A percentile compares a stretch with the other conserved stretches of the same genome.
phyloP scores from a whole-genome alignment of 192 early-diverging fungal genomes.

The Entomortierella lignicola region DNA sequence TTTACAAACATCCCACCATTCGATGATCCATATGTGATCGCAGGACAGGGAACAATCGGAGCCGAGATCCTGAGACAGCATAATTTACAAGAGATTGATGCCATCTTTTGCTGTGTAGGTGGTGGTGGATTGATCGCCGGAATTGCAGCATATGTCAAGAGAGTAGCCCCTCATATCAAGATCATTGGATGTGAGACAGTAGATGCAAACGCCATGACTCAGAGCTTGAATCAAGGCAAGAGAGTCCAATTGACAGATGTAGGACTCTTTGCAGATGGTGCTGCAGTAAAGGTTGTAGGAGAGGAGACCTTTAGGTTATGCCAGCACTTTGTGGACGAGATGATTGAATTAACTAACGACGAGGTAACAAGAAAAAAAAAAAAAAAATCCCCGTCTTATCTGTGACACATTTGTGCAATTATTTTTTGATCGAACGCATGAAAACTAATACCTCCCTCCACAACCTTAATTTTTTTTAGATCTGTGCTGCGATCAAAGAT shows the following conservation, averaged over 20 bases:
- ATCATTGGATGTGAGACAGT: conserved; percentile 93
- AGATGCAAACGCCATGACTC: conserved; percentile 91
- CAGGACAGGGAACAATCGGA: conserved; percentile 98
- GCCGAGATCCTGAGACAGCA: conserved; percentile 85
- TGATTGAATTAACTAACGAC: conserved; percentile 91
- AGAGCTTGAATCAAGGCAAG: conserved; percentile 73
- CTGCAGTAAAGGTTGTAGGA: conserved; percentile 93
- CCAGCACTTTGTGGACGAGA: conserved; percentile 86
- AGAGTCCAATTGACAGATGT: conserved; percentile 81
- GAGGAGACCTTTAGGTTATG: conserved; percentile 89
- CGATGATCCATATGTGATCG: conserved; percentile 98
- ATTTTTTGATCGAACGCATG: background rate
- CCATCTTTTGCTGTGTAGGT: conserved; percentile 93
- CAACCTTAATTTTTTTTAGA: conserved; percentile 46
- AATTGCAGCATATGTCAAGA: conserved; percentile 93
- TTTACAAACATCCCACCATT: conserved; percentile 96
- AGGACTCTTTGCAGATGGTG: conserved; percentile 97
- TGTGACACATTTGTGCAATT: background rate
- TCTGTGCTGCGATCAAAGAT: conserved; percentile 93
- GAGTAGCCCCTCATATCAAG: conserved; percentile 87
- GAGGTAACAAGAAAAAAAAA: too few species aligned
- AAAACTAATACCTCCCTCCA: background rate
- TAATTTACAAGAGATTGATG: conserved; percentile 75
- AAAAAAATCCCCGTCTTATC: background rate
- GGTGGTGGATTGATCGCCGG: conserved; percentile 96